Base-by-base conservation (phyloP, 148 eudicot species). In the Vaccinium macrocarpon region DNA sequence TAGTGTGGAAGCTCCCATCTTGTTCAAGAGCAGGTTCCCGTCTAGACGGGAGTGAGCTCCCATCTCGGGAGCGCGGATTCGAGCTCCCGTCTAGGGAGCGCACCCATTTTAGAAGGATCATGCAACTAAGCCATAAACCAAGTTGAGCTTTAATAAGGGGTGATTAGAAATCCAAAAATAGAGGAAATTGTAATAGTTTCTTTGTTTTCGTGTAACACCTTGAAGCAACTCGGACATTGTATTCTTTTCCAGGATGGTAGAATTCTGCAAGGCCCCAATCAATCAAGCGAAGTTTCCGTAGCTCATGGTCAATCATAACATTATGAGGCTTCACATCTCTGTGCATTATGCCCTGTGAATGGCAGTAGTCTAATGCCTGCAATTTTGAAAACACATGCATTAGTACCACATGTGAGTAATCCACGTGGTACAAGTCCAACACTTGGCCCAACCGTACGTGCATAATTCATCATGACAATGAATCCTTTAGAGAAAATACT, bases 221-320 rank as follows among this genome's bases (percentile, higher is more conserved):
- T 68, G 90, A 88, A 56, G 90, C 90, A 68, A 88, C 90, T 53
- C 90, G 81, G 83, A 88, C 90, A 71, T 88, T 88, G 85, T 88
- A 88, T 86, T 88, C 90, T 86, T 86, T 88, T 46, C 84, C 88
- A 49, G 90, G 90, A 73, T 88, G 90, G 84, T 88, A 88, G 55
- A 88, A 85, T 56, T 88, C 89, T 27, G 89, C 89, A 82, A 88
- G 89, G 76, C 89, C 90, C 90, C 90, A 88, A 64, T 88, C 90
- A 57, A 88, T 88, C 68, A 88, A 64, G 72, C 88, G 85, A 86
- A 88, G 90, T 64, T 88, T 88, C 57, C 90, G 84, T 61, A 84
- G 80, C 71, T 88, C 90, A 82, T 88, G 90, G 83, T 88, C 90
- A 84, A 88, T 88, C 90, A 88, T 88, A 7, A 88, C 90, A 81